Evolutionary conservation across 1,284 basidiomycete genomes (phyloP).

Genomic region (Cryptococcus sp.): DNA sequence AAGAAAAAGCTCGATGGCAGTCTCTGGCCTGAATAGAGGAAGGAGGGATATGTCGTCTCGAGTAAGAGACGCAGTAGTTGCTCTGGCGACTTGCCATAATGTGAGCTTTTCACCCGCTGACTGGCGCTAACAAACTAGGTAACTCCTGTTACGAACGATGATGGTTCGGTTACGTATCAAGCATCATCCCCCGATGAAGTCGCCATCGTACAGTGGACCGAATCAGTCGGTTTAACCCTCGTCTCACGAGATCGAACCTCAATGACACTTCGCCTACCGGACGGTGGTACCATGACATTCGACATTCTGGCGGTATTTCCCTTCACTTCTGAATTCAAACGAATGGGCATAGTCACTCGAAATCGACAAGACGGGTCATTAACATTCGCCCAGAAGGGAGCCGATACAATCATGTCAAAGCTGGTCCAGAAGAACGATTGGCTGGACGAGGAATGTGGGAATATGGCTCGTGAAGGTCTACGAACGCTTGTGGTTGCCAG

Average conservation of each 20-base stretch:
- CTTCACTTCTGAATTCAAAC: slow-evolving; percentile 96
- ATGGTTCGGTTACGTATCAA: slow-evolving; percentile 91
- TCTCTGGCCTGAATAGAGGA: slow-evolving; percentile 60
- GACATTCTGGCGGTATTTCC: slow-evolving; percentile 94
- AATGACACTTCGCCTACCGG: slow-evolving; percentile 71
- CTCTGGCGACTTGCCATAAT: slow-evolving; percentile 93
- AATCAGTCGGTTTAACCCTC: slow-evolving; percentile 85
- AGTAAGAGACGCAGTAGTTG: slow-evolving; percentile 89
- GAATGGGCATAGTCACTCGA: slow-evolving; percentile 95
- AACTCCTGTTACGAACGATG: slow-evolving; percentile 90
- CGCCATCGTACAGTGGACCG: slow-evolving; percentile 97
- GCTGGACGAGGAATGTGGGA: slow-evolving; percentile 97
- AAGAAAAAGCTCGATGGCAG: slow-evolving; percentile 32
- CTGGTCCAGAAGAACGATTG: slow-evolving; percentile 97
- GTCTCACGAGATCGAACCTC: slow-evolving; percentile 79
- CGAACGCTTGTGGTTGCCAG: slow-evolving; percentile 89
- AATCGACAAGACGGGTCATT: slow-evolving; percentile 72
- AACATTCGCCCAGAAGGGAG: slow-evolving; percentile 92
- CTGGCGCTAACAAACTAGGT: slow-evolving; percentile 55
- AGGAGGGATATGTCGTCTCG: slow-evolving; percentile 91
- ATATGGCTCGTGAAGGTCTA: slow-evolving; percentile 96
- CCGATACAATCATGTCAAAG: slow-evolving; percentile 91
- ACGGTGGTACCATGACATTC: slow-evolving; percentile 62
- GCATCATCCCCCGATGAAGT: slow-evolving; percentile 99
- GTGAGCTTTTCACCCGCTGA: slow-evolving; percentile 51